These are phyloP conservation scores for Phytophthora fragariaefolia DNA, from an alignment of 352 stramenopile genomes.

Conservation along the genomic window DNA sequence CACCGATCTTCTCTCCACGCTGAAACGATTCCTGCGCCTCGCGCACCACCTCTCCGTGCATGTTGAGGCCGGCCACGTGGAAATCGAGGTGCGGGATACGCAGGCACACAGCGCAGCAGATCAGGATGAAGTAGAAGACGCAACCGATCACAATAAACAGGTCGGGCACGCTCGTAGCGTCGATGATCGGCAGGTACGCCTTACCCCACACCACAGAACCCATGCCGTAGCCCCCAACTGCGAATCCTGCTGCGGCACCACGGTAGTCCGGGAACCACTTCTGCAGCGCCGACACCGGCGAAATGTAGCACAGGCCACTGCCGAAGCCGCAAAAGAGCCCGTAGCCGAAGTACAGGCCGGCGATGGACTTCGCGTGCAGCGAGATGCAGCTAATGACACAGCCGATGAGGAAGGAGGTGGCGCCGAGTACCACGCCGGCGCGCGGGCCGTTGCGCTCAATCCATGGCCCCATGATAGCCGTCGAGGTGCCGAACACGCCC, in stretches of 20 bases:
- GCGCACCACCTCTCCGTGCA: slow-evolving; percentile 58
- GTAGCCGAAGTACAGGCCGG: slow-evolving; percentile 70
- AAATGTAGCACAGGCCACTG: slow-evolving; percentile 79
- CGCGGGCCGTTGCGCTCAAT: slow-evolving; percentile 72
- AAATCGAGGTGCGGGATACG: slow-evolving; percentile 59
- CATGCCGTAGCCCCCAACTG: slow-evolving; percentile 66
- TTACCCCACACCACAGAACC: slow-evolving; percentile 75
- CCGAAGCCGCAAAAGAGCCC: slow-evolving; percentile 69
- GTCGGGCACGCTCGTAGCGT: slow-evolving; percentile 49
- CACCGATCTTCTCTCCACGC: slow-evolving; percentile 48
- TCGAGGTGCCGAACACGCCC: slow-evolving; percentile 64
- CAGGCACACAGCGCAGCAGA: slow-evolving; percentile 48
- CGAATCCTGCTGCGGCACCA: slow-evolving; percentile 71
- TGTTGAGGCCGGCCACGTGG: slow-evolving; percentile 58
- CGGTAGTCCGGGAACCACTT: slow-evolving; percentile 86
- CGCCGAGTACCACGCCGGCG: slow-evolving; percentile 52
- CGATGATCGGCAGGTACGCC: slow-evolving; percentile 63
- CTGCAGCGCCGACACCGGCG: slow-evolving; percentile 72
- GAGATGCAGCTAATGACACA: slow-evolving; percentile 59
- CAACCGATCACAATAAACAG: slow-evolving; percentile 62
- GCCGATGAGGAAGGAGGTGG: slow-evolving; percentile 58
- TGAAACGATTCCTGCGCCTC: slow-evolving; percentile 42
- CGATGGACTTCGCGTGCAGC: slow-evolving; percentile 54
- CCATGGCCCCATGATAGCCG: slow-evolving; percentile 70
- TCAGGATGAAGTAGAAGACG: slow-evolving; percentile 50